A percentile compares a stretch with the other conserved stretches of the same genome.
phyloP scores from a whole-genome alignment of 1,284 basidiomycete genomes.

The Volvariella volvacea region DNA sequence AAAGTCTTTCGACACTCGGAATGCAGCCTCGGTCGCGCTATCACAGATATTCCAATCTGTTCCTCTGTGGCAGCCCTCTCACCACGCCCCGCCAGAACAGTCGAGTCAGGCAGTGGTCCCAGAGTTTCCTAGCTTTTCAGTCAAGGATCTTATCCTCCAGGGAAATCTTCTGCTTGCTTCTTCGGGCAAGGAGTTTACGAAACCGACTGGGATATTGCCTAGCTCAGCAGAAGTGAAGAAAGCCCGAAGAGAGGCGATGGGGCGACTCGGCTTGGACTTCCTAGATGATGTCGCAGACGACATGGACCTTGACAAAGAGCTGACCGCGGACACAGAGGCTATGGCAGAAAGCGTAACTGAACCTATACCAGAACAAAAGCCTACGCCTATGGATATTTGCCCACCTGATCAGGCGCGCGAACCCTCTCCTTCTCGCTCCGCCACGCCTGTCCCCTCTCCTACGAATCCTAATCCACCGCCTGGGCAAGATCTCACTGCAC shows the following conservation, averaged over 20 bases:
- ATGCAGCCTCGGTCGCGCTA: conserved; percentile 78
- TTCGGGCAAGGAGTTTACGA: conserved; percentile 81
- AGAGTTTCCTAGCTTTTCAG: conserved; percentile 68
- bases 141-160: conserved; percentile 67
- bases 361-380: conserved; percentile 28
- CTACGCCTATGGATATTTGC: conserved; percentile 30
- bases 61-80: conserved; percentile 72
- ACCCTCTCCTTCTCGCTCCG: conserved; percentile 25
- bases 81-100: conserved; percentile 12
- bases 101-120: conserved; percentile 18
- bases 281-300: conserved; percentile 69
- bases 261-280: conserved; percentile 76
- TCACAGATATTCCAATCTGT: conserved; percentile 82
- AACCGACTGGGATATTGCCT: conserved; percentile 61
- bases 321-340: conserved; percentile 52
- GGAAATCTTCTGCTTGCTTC: conserved; percentile 79
- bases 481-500: conserved; percentile 34
- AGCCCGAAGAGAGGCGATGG: conserved; percentile 78
- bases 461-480: conserved; percentile 21
- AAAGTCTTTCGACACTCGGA: conserved; percentile 81
- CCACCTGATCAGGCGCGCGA: conserved; percentile 3
- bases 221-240: conserved; percentile 71
- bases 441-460: conserved; percentile 42
- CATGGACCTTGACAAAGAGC: conserved; percentile 77
- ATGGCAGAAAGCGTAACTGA: conserved; percentile 38